phyloP scores from a whole-genome alignment of 805 yeast species.

The Yarrowia alimentaria region DNA sequence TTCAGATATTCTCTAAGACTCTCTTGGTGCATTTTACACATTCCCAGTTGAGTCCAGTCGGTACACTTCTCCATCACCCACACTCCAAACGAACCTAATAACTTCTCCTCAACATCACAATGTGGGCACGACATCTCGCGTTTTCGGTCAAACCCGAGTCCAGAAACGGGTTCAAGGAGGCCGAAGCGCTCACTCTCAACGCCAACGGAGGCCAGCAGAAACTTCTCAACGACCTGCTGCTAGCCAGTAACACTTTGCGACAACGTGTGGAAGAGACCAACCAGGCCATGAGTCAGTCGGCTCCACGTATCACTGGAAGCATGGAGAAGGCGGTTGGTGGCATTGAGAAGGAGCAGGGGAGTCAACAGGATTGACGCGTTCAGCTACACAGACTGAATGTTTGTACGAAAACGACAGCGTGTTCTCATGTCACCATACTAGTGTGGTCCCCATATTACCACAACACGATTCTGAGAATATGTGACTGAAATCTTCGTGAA shows the following conservation, averaged over 20 bases:
- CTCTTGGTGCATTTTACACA: too few species aligned
- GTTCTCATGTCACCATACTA: too few species aligned
- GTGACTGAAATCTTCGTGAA: too few species aligned
- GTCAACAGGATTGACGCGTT: too few species aligned
- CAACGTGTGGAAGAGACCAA: constrained; percentile 10
- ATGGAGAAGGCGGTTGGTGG: constrained; percentile 24
- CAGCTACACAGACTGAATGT: too few species aligned
- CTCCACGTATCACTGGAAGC: constrained; percentile 3
- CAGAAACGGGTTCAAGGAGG: constrained; percentile 22
- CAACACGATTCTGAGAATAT: too few species aligned
- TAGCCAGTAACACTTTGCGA: constrained; percentile 20
- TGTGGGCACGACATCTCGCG: constrained; percentile 16
- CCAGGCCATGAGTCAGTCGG: neutral
- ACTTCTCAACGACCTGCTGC: constrained; percentile 11
- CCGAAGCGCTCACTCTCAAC: constrained; percentile 12
- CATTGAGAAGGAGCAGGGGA: too few species aligned
- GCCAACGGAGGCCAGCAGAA: constrained; percentile 17
- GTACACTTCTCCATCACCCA: neutral
- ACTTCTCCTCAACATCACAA: neutral
- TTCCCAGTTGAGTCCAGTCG: too few species aligned
- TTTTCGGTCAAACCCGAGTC: constrained; percentile 7
- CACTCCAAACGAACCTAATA: neutral
- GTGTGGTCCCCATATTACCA: too few species aligned
- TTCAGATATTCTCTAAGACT: too few species aligned
- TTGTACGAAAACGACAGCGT: too few species aligned